Base-by-base conservation (phyloP, 2,329 filamentous ascomycete genomes). In the Onygenales sp. region DNA sequence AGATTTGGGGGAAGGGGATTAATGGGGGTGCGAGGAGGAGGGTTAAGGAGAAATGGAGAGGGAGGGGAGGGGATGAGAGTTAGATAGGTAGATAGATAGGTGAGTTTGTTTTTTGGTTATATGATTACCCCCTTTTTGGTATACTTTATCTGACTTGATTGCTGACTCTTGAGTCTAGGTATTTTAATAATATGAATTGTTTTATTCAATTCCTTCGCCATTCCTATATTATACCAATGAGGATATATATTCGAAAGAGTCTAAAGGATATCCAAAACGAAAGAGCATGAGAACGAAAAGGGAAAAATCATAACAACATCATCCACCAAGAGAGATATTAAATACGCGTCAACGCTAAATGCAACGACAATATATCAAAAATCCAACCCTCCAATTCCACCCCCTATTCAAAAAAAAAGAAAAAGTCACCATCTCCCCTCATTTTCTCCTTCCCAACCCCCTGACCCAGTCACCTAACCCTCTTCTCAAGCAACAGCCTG, bases 21-120 rank as follows among this genome's bases (percentile, higher is more conserved):
- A 70, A 72, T 59, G 70, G 71, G 4, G 71, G 71, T 2, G 60
- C 70, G 52, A 61, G 71, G 52, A 65, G 71, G 55, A 65, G 71
- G 54, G 62, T 73, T n/a, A 64, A 65, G 47, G 68, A 72, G 53
- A 66, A 61, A 48, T 70, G 67, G 70, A 66, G 66, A 55, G 65
- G 65, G 51, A 57, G 56, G 49, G 57, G 61, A 46, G 54, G 57
- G 31, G 58, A 58, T 21, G 50, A 53, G 17, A 50, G 55, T 45
- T 47, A 50, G 38, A 51, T 35, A 50, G 43, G 32, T 42, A 53
- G 13, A 35, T 36, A 27, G 21, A 27, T 27, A 27, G 3, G 21
- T 27, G 21, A 27, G 17, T 32, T 31, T 55, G 17, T 57, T 57
- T 55, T 55, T 46, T 48, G 47, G 49, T 48, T 54, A 58, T 55